A percentile compares a stretch with the other conserved stretches of the same genome.
These are phyloP conservation scores for Venturia pyrina DNA, from an alignment of 2,329 filamentous ascomycete species.

Conservation along the genomic window DNA sequence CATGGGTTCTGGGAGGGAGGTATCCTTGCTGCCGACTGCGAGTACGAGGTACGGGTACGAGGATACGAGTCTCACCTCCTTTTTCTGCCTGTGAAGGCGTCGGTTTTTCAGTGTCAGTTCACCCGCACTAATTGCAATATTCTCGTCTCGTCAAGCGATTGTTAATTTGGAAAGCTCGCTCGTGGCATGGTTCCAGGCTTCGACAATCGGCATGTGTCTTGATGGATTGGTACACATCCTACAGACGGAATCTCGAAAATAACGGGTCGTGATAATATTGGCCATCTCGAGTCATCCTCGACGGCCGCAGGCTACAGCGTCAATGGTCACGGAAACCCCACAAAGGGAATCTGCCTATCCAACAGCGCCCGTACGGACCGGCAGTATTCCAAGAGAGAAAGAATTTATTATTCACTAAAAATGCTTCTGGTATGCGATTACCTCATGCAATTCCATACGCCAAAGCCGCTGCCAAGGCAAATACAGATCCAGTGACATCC, in stretches of 20 bases:
- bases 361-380: not conserved
- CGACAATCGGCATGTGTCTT: no score
- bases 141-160: not conserved
- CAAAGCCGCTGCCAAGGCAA: slow-evolving; percentile 4
- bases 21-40: not conserved
- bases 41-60: not conserved
- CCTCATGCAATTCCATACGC: not conserved
- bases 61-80: not conserved
- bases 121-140: not conserved
- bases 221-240: no score
- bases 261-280: no score
- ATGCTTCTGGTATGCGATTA: not conserved
- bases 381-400: not conserved
- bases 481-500: not conserved
- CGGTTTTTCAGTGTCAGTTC: not conserved
- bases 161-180: no score
- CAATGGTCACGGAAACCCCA: not conserved
- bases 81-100: not conserved
- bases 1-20: no score
- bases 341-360: not conserved
- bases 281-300: not conserved
- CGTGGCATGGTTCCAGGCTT: no score
- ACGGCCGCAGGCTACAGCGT: not conserved
- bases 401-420: no score
- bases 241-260: no score